Evolutionary conservation across 306 rosid genomes (phyloP), one percentile per base, ranked within the genome.

Genomic region (Medicago truncatula): DNA sequence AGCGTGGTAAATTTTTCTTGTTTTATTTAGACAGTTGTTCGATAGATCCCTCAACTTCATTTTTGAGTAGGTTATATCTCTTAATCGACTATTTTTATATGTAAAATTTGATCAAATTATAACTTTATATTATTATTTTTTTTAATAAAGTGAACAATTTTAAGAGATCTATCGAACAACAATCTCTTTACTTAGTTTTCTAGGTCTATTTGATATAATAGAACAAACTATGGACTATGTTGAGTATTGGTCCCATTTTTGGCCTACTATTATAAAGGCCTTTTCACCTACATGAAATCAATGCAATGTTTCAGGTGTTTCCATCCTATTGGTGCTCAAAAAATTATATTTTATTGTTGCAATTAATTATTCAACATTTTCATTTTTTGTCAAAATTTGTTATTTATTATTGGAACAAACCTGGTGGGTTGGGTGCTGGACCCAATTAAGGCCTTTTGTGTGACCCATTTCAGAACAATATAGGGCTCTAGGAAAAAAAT

Each of bases 271-370:
- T 68, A 5, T 58, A 43, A 6, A 67, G 6, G 47, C 57, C 61
- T 62, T 34, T 61, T 61, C 43, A 61, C 67, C 67, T 52, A 23
- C 9, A 39, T 34, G 23, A 16, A 39, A n/a, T 65, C 28, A 67
- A 67, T 67, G 71, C 54, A 67, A 11, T 67, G 54, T 21, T 53
- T 67, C 18, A 41, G 38, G 56, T 67, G 72, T 67, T 67, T 20
- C 38, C 20, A 44, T 67, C 18, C 39, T 41, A 67, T 67, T 67
- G 71, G 71, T 66, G 39, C 16, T 18, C 36, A 31, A 15, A 7
- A 2, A 16, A 23, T 57, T 5, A 20, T 21, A 11, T 34, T 34
- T 34, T 34, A 34, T 34, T 34, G 38, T 34, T 34, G 7, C 38
- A 34, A 34, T 34, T 34, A 34, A 34, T 34, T 5, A 34, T 1